A percentile compares a stretch with the other conserved stretches of the same genome.
Conservation (phyloP, 2,329 filamentous ascomycete genomes). For the Penicillium sp. region DNA sequence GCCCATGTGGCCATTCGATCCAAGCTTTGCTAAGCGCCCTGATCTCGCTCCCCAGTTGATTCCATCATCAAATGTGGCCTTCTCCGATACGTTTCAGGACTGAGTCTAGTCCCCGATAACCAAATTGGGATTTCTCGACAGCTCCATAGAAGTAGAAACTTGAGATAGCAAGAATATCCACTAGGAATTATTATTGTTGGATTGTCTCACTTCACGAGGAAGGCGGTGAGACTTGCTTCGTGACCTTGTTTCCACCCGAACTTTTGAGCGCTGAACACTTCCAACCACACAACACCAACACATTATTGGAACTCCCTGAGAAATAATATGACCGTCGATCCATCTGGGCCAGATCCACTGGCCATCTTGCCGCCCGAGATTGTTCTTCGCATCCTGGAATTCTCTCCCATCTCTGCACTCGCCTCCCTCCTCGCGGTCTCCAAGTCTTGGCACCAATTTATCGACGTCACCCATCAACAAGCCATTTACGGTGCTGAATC, state of each 20-base stretch:
- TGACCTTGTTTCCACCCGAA: background rate
- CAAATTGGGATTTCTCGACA: too few relatives aligned
- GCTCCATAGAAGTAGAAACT: too few relatives aligned
- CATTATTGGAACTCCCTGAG: constrained; percentile 7
- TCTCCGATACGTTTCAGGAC: background rate
- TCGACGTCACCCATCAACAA: constrained; percentile 51
- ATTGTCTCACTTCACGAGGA: too few relatives aligned
- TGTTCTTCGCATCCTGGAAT: constrained; percentile 50
- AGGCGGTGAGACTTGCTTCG: background rate
- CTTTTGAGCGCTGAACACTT: background rate
- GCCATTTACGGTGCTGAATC: constrained; percentile 47
- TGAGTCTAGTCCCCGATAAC: background rate
- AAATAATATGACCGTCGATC: constrained; percentile 33
- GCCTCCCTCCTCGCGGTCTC: constrained; percentile 45
- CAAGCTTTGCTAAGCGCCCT: constrained; percentile 40
- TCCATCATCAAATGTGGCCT: constrained; percentile 37
- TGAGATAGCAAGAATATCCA: background rate
- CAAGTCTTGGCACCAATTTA: constrained; percentile 50
- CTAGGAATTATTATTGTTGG: too few relatives aligned
- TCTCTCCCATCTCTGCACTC: constrained; percentile 42
- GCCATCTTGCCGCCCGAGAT: constrained; percentile 48
- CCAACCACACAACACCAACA: background rate
- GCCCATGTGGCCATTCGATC: constrained; percentile 59
- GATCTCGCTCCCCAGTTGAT: constrained; percentile 48
- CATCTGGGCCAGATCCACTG: constrained; percentile 35